Evolutionary conservation across 139 green algal genomes (phyloP), one percentile per base, ranked within the genome.

Genomic region (Nannochloris sp.): DNA sequence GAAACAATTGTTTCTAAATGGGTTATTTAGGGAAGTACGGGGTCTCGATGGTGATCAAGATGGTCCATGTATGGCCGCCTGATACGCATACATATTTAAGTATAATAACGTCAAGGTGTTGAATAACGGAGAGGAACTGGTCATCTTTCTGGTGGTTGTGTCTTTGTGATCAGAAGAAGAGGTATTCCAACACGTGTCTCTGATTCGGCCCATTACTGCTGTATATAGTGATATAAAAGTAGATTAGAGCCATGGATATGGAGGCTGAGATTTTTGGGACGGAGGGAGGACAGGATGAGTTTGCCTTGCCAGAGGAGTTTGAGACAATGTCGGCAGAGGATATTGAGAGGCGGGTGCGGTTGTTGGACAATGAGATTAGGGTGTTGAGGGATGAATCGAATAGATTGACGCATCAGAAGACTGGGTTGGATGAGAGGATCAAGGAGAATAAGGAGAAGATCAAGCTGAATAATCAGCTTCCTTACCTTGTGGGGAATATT

Each of bases 391-490:
- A 98, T 62, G 93, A 99, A 61, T 81, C 70, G 28, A 89, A 79
- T 30, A 82, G 93, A 5, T 73, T 99, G 37, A 75, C 56, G 6
- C 76, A 97, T 51, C 92, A 98, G 40, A 79, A 90, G 63, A 70
- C 72, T 46, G 69, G 69, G 10, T 62, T 92, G 37, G 80, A 82
- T 20, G 85, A 93, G 62, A 60, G 72, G 8, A 85, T 94, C 65
- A 93, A 91, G 72, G 89, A 94, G 65, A 98, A 97, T 77, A 80
- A 90, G 63, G 91, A 97, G 63, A 97, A 97, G 66, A 95, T 97
- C 67, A 98, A 98, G 77, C 80, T 98, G 11, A 98, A 97, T 84
- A 98, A 98, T 75, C 91, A 96, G 83, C 84, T 99, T 26, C 93
- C 93, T 5, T 99, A 99, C 79, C 82, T 99, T 17, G 94, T 99